These are phyloP conservation scores for Fusarium sp. DNA, from an alignment of 2,329 filamentous ascomycete species.

Conservation along the genomic window DNA sequence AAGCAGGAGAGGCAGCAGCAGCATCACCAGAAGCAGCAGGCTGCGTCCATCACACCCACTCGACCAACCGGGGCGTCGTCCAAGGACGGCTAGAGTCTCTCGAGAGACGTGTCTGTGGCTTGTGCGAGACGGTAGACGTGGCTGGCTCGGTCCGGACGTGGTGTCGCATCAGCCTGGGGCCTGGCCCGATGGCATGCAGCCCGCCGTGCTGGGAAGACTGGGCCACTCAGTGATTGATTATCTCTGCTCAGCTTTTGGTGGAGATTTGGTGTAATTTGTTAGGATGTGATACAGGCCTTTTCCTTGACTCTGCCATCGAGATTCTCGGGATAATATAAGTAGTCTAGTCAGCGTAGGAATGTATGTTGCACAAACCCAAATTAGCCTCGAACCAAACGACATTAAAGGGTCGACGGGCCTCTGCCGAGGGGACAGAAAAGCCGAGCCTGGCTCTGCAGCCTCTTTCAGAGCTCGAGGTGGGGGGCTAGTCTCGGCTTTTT, in stretches of 20 bases:
- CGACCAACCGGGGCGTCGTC: conserved; percentile 39
- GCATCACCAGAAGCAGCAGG: conserved; percentile 40
- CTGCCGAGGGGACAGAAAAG: no score
- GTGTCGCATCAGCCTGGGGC: conserved; percentile 34
- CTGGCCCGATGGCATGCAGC: conserved; percentile 30
- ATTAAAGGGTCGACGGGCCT: conserved; percentile 37
- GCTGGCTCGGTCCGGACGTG: conserved; percentile 38
- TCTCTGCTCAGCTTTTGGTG: conserved; percentile 15
- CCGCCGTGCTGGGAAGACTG: conserved; percentile 29
- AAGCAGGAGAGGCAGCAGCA: conserved; percentile 32
- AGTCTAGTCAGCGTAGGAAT: conserved; percentile 5
- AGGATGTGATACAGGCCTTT: conserved; percentile 7
- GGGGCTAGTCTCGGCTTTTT: background rate
- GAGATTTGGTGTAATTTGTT: background rate
- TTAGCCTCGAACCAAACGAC: conserved; percentile 44
- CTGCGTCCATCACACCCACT: conserved; percentile 41
- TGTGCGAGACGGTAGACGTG: conserved; percentile 26
- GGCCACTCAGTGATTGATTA: conserved; percentile 3
- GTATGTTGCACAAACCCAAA: conserved; percentile 31
- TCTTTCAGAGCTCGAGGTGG: no score
- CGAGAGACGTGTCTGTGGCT: conserved; percentile 27
- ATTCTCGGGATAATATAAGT: conserved; percentile 26
- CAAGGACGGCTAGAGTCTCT: conserved; percentile 36
- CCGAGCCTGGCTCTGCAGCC: no score
- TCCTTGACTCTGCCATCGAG: conserved; percentile 25